phyloP scores from a whole-genome alignment of 495 filamentous ascomycete genomes.

The Penicillium flavigenum region DNA sequence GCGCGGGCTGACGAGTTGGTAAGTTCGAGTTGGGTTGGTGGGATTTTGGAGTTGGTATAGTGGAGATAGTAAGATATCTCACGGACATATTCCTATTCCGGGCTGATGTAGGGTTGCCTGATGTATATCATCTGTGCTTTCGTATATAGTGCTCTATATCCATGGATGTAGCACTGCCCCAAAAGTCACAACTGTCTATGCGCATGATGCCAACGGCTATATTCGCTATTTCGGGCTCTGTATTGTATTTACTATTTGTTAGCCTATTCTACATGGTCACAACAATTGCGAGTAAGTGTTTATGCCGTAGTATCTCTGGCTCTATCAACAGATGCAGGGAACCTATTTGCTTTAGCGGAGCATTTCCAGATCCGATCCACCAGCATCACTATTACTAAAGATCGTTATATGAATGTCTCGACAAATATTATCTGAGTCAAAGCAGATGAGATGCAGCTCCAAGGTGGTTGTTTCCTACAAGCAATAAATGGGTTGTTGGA shows the following conservation, averaged over 20 bases:
- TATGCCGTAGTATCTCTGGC: too few relatives aligned
- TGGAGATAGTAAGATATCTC: not conserved
- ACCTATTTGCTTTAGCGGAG: too few relatives aligned
- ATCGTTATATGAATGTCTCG: too few relatives aligned
- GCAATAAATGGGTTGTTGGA: too few relatives aligned
- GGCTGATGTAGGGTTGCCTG: not conserved
- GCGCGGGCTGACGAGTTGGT: slow-evolving; percentile 86
- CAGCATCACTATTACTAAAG: too few relatives aligned
- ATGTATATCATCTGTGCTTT: not conserved
- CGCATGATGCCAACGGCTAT: not conserved
- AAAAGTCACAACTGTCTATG: not conserved
- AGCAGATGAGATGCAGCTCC: too few relatives aligned
- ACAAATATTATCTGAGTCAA: too few relatives aligned
- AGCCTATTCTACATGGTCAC: not conserved
- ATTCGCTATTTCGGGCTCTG: not conserved
- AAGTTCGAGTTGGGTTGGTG: not conserved
- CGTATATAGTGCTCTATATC: not conserved
- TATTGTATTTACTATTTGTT: not conserved
- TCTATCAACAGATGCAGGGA: too few relatives aligned
- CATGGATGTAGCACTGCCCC: not conserved
- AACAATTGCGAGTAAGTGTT: too few relatives aligned
- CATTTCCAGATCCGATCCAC: too few relatives aligned
- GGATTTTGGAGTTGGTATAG: not conserved
- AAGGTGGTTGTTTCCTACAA: too few relatives aligned
- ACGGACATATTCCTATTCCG: not conserved